Base-by-base conservation (phyloP, 345 rosid species). In the Boechera retrofracta region DNA sequence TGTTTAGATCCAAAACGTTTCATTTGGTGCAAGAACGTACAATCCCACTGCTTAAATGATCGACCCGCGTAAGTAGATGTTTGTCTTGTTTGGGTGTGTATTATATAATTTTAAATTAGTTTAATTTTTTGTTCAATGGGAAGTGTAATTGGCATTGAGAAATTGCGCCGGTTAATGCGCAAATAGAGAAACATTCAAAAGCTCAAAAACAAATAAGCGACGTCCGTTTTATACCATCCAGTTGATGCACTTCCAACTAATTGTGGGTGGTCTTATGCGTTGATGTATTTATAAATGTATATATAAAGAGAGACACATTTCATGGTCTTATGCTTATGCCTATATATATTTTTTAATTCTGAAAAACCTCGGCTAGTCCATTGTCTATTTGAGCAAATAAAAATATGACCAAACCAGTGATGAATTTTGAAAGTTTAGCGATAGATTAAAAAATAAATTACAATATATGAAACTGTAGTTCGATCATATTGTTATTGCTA, bases 141-240 rank as follows among this genome's bases (percentile, higher is more conserved):
- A 69, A 61, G 69, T 51, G 69, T 61, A 39, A 59, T 52, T 60
- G 18, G 38, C 39, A 69, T 60, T 69, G 75, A 62, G 42, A 69
- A 77, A 69, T 69, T 63, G 16, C 65, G 80, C 75, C 75, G 75
- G 71, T 77, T 69, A 69, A 77, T 63, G 75, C 75, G 80, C 71
- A 45, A 62, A 15, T 44, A 53, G 64, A 60, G 67, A 53, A 62
- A 54, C 70, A 69, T 69, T 69, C 65, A 33, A 69, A 69, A 32
- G 59, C 71, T 53, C 65, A 45, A 76, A 53, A 52, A 61, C 58
- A 69, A 62, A 77, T 26, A 18, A 47, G 39, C 41, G 71, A 62
- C 64, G 28, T 69, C 71, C 32, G 41, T 62, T 76, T 61, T 69
- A 13, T 21, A 24, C 15, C 59, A 66, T 75, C 67, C 73, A 57